Percentiles rank a stretch among this genome's conserved stretches.
These are phyloP conservation scores for Acorus gramineus DNA, from an alignment of 106 monocot species.

Conservation along the genomic window DNA sequence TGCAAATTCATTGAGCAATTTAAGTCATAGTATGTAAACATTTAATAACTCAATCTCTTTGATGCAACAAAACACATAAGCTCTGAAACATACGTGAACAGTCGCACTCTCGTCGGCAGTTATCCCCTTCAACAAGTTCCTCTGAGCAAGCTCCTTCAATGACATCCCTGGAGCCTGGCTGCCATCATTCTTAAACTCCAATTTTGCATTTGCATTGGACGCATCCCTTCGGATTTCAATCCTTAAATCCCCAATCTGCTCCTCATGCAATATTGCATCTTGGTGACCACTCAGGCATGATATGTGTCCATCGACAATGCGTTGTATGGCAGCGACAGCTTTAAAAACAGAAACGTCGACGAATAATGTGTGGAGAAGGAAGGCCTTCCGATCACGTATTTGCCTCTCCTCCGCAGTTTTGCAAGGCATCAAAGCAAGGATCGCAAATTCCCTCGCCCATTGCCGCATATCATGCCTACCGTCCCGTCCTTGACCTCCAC, in stretches of 20 bases:
- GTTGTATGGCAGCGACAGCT: slow-evolving; percentile 53
- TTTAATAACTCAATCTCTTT: no score
- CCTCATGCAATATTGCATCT: slow-evolving; percentile 23
- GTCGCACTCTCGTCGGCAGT: slow-evolving; percentile 90
- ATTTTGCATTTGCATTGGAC: slow-evolving; percentile 52
- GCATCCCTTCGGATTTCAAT: slow-evolving; percentile 59
- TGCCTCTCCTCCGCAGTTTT: slow-evolving; percentile 91
- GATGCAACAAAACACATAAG: no score
- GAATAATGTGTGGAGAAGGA: slow-evolving; percentile 82
- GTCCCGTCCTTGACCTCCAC: slow-evolving; percentile 82
- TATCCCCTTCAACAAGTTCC: slow-evolving; percentile 82
- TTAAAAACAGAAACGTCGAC: slow-evolving; percentile 77
- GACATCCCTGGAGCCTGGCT: slow-evolving; percentile 38
- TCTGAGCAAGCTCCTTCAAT: slow-evolving; percentile 38
- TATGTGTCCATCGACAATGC: slow-evolving; percentile 16
- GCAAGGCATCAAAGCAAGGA: slow-evolving; percentile 75
- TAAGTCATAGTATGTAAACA: no score
- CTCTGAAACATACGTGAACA: slow-evolving; percentile 51
- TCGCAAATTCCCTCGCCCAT: slow-evolving; percentile 69
- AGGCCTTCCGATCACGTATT: slow-evolving; percentile 78
- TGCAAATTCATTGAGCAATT: slow-evolving; percentile 14
- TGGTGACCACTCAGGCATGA: slow-evolving; percentile 11
- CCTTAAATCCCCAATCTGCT: slow-evolving; percentile 57
- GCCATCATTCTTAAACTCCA: slow-evolving; percentile 56
- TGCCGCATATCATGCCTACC: slow-evolving; percentile 53